Evolutionary conservation across 305 asterid genomes (phyloP).

Genomic region (Striga hermonthica): DNA sequence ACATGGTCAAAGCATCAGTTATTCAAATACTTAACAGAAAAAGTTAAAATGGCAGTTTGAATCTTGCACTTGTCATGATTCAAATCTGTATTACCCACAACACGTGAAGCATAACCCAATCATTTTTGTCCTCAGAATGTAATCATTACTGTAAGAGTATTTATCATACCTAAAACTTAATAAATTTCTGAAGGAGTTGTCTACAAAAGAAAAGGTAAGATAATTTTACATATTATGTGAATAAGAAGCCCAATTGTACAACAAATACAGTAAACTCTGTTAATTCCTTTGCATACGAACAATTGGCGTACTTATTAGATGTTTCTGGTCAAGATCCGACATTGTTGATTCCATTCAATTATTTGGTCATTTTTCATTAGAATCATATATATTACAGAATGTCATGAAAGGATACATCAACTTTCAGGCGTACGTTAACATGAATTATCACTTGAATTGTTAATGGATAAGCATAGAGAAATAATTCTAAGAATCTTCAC

Average conservation of each 20-base stretch:
- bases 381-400: slow-evolving; percentile 1
- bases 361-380: slow-evolving; percentile 5
- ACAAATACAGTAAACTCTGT: background rate
- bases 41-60: background rate
- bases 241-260: background rate
- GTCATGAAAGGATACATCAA: slow-evolving; percentile 5
- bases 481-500: slow-evolving; percentile 14
- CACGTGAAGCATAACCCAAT: slow-evolving; percentile 10
- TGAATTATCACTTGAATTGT: slow-evolving; percentile 7
- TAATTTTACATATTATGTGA: slow-evolving; percentile 4
- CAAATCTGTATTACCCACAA: background rate
- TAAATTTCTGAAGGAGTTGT: background rate
- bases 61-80: slow-evolving; percentile 10
- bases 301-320: slow-evolving; percentile 25
- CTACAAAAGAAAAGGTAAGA: slow-evolving; percentile 7
- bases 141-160: background rate
- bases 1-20: slow-evolving; percentile 13
- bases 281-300: slow-evolving; percentile 6
- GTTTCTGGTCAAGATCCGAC: background rate
- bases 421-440: slow-evolving; percentile 6
- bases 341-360: background rate
- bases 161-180: slow-evolving; percentile 10
- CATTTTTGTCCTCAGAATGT: background rate
- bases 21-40: slow-evolving; percentile 13
- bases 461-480: slow-evolving; percentile 4